These are phyloP conservation scores for Tricholoma flavovirens DNA, from an alignment of 768 basidiomycete genomes.

Conservation along the genomic window DNA sequence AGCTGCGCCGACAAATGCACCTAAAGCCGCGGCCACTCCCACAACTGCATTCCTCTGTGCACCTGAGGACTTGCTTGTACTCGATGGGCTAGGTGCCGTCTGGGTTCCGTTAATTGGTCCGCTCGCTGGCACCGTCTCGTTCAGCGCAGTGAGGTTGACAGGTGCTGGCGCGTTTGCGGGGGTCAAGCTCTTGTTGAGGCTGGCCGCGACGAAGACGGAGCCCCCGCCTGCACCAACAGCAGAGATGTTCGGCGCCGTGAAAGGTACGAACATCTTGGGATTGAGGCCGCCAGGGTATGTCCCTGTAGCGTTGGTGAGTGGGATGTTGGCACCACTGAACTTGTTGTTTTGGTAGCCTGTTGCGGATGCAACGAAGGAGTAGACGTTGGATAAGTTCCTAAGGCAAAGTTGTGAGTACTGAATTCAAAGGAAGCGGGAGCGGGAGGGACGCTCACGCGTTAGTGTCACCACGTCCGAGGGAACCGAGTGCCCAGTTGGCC, in stretches of 20 bases:
- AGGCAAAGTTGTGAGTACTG: neutral
- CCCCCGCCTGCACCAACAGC: neutral
- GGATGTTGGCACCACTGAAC: neutral
- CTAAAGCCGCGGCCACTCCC: neutral
- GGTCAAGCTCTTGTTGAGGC: neutral
- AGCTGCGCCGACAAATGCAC: neutral
- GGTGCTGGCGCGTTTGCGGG: neutral
- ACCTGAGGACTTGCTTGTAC: neutral
- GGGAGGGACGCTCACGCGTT: neutral
- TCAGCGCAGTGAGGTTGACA: neutral
- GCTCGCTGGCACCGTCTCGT: neutral
- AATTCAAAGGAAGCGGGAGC: neutral
- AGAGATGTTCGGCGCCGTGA: neutral
- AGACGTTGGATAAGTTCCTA: neutral
- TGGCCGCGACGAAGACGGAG: neutral
- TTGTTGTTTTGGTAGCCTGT: neutral
- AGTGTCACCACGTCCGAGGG: constrained; percentile 42
- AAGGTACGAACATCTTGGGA: neutral
- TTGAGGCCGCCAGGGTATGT: neutral
- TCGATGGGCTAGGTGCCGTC: neutral
- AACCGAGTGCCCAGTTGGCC: constrained; percentile 57
- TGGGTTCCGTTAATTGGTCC: neutral
- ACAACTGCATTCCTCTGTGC: neutral
- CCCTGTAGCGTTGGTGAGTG: neutral
- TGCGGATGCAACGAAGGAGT: neutral